Evolutionary conservation across 2,329 filamentous ascomycete species (phyloP).

Genomic region (Aspergillus ruber): DNA sequence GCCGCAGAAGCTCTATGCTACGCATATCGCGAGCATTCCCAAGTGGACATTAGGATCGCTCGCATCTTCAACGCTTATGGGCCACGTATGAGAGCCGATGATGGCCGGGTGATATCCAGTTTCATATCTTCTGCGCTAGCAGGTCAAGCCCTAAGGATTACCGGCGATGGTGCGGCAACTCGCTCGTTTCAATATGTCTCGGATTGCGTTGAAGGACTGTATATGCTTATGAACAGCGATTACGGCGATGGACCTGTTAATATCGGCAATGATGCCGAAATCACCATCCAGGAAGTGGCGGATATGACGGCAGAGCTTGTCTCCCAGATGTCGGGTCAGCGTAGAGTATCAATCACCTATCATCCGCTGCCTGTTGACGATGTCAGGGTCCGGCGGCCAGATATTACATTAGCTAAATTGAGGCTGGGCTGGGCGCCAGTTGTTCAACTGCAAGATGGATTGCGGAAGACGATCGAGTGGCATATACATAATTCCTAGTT

Average conservation of each 20-base stretch:
- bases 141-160: conserved; percentile 19
- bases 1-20: conserved; percentile 34
- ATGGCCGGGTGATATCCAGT: conserved; percentile 26
- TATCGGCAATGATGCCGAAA: conserved; percentile 24
- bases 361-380: conserved; percentile 4
- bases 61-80: conserved; percentile 31
- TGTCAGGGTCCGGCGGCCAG: conserved; percentile 12
- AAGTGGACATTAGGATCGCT: conserved; percentile 24
- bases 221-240: conserved; percentile 21
- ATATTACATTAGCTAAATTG: conserved; percentile 21
- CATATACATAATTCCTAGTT: conserved; percentile 4
- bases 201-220: conserved; percentile 22
- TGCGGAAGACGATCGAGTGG: conserved; percentile 20
- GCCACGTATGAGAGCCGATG: conserved; percentile 22
- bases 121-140: conserved; percentile 23
- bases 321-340: conserved; percentile 1
- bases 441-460: conserved; percentile 16
- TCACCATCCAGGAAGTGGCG: conserved; percentile 22
- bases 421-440: conserved; percentile 20
- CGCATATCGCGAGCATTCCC: conserved; percentile 20
- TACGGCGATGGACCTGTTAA: conserved; percentile 21
- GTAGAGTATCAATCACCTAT: conserved; percentile 4
- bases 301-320: conserved; percentile 18
- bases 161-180: conserved; percentile 23
- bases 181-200: conserved; percentile 26